A percentile compares a stretch with the other conserved stretches of the same genome.
These are phyloP conservation scores for Erysimum cheiri DNA, from an alignment of 441 rosid genomes.

Conservation along the genomic window DNA sequence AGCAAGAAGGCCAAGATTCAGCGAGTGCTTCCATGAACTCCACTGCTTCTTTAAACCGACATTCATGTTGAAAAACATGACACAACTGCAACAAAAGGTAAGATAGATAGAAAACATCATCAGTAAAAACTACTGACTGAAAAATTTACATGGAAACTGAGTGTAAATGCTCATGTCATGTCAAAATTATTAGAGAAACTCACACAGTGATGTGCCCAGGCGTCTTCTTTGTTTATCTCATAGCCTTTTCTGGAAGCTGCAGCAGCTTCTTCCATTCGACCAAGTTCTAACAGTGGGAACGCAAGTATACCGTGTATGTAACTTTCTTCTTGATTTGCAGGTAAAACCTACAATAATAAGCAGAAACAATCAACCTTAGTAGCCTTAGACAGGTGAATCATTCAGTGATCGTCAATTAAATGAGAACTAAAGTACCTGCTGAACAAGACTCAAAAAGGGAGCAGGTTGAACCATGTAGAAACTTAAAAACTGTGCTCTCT, in stretches of 20 bases:
- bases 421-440: slow-evolving; percentile 57
- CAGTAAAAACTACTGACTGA: background rate
- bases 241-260: slow-evolving; percentile 77
- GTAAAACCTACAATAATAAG: slow-evolving; percentile 59
- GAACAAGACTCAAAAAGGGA: slow-evolving; percentile 63
- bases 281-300: slow-evolving; percentile 82
- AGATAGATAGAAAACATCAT: background rate
- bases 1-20: slow-evolving; percentile 66
- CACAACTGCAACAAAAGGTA: slow-evolving; percentile 60
- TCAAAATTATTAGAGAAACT: slow-evolving; percentile 42
- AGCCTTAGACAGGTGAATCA: slow-evolving; percentile 17
- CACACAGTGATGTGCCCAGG: slow-evolving; percentile 89
- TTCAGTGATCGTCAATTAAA: slow-evolving; percentile 19
- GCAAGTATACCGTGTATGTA: slow-evolving; percentile 86
- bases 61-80: slow-evolving; percentile 84
- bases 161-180: background rate
- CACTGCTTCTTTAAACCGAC: slow-evolving; percentile 85
- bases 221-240: slow-evolving; percentile 73
- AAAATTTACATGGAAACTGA: background rate
- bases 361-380: slow-evolving; percentile 1
- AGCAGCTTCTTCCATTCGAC: slow-evolving; percentile 79
- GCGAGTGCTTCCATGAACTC: slow-evolving; percentile 82
- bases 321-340: slow-evolving; percentile 65
- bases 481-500: slow-evolving; percentile 75
- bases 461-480: slow-evolving; percentile 82